These are phyloP conservation scores for Achaetomiella virescens DNA, from an alignment of 495 filamentous ascomycete species.

Conservation along the genomic window DNA sequence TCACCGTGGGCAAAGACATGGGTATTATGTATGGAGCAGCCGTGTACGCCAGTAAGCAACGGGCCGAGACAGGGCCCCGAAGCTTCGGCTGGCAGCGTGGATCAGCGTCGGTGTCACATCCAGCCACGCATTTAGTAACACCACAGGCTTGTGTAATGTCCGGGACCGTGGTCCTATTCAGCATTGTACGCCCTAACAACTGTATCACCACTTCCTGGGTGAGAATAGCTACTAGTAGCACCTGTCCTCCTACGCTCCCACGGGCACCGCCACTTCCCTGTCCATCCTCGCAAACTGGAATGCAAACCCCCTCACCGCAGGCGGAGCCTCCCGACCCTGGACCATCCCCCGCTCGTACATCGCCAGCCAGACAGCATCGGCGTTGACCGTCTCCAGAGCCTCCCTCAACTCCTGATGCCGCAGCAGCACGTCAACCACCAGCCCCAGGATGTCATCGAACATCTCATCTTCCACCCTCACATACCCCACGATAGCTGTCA, in stretches of 20 bases:
- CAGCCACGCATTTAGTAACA: neutral
- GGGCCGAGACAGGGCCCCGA: neutral
- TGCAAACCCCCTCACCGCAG: conserved; percentile 36
- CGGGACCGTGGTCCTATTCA: neutral
- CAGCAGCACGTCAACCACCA: conserved; percentile 49
- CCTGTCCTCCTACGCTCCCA: neutral
- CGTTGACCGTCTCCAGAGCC: conserved; percentile 54
- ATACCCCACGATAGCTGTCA: conserved; percentile 48
- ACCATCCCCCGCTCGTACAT: conserved; percentile 38
- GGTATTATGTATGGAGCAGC: neutral
- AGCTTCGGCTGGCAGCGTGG: neutral
- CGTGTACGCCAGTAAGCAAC: neutral
- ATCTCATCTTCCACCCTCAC: conserved; percentile 56
- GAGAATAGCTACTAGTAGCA: neutral
- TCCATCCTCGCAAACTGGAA: conserved; percentile 34
- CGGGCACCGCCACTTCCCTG: neutral
- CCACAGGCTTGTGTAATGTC: neutral
- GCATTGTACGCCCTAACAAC: neutral
- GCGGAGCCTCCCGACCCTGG: conserved; percentile 26
- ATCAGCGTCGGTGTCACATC: neutral
- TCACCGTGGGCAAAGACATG: too few species aligned
- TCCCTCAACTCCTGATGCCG: conserved; percentile 41
- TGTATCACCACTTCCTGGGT: neutral
- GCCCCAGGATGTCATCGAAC: conserved; percentile 61
- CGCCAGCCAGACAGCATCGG: conserved; percentile 68